Base-by-base conservation (phyloP, 1,284 basidiomycete species). In the Trichosporon coremiiforme region DNA sequence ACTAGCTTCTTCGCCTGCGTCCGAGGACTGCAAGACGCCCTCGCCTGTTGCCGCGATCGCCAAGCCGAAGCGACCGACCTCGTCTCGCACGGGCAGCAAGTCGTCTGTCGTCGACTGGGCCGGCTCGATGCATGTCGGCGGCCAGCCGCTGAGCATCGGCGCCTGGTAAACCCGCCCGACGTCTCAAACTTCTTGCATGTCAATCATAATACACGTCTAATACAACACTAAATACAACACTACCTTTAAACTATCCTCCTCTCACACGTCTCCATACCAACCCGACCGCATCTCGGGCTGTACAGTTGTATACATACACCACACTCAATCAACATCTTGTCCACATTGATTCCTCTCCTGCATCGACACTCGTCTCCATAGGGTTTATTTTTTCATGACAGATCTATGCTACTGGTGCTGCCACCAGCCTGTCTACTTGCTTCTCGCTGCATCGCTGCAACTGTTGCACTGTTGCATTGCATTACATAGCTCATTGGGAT, bases 21-120 rank as follows among this genome's bases (percentile, higher is more conserved):
- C 76, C 1, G 81, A 82, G 66, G 80, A 82, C 71, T 82, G 81
- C 75, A 81, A 81, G 72, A 82, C 81, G 7, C 81, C 81, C 8
- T 80, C 79, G 12, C 81, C 81, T 7, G 76, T 82, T 31, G 76
- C 79, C 10, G 67, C 80, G 20, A 75, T 64, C 20, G 29, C 55
- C 36, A 68, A 70, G 66, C 66, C 66, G 33, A 70, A 72, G 68
- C 71, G 71, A 25, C 64, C 68, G 29, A 47, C 5, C 17, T 45
- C 50, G 29, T 70, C 68, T 17, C 65, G 45, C 62, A 60, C 68
- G 29, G 57, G 63, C 38, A 64, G 65, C 66, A 70, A 70, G 62
- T 64, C 55, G 47, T 64, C 65, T 22, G 68, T 68, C 22, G 68
- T 64, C 57, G 71, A 73, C 45, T 65, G 68, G 17, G 63, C 68